Conservation (phyloP, 176 grass and related monocot genomes). For the Aegilops bicornis region DNA sequence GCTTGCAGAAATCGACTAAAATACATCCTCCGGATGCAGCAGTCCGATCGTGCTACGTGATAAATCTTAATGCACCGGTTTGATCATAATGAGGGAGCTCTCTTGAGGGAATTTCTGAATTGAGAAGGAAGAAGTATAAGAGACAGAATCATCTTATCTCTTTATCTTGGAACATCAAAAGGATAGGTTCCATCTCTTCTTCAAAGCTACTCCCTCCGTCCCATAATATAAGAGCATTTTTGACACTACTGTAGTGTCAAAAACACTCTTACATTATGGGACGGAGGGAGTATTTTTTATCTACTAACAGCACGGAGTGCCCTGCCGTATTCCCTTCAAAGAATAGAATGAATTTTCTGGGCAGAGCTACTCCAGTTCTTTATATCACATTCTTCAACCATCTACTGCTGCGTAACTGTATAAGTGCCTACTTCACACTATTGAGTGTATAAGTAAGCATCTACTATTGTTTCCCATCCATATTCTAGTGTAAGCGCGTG, state of each 20-base stretch:
- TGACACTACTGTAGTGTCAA: no score
- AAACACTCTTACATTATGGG: no score
- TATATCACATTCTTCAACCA: neutral
- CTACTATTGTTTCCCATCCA: neutral
- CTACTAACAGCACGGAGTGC: neutral
- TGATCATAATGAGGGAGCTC: neutral
- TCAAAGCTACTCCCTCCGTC: no score
- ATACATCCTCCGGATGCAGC: neutral
- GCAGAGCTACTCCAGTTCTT: neutral
- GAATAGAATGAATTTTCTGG: neutral
- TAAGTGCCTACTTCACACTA: neutral
- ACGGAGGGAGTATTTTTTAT: neutral
- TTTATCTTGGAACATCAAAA: neutral
- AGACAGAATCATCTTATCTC: neutral
- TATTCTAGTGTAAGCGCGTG: neutral
- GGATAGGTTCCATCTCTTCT: no score
- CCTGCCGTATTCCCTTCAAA: neutral
- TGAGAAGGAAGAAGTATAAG: neutral
- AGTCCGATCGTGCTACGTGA: neutral
- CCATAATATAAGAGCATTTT: no score
- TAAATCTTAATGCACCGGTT: neutral
- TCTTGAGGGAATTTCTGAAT: neutral
- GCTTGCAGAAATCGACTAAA: constrained; percentile 4
- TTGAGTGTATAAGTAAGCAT: neutral
- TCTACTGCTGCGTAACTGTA: neutral